Evolutionary conservation across 495 filamentous ascomycete genomes (phyloP).

Genomic region (Lepidopterella palustris): DNA sequence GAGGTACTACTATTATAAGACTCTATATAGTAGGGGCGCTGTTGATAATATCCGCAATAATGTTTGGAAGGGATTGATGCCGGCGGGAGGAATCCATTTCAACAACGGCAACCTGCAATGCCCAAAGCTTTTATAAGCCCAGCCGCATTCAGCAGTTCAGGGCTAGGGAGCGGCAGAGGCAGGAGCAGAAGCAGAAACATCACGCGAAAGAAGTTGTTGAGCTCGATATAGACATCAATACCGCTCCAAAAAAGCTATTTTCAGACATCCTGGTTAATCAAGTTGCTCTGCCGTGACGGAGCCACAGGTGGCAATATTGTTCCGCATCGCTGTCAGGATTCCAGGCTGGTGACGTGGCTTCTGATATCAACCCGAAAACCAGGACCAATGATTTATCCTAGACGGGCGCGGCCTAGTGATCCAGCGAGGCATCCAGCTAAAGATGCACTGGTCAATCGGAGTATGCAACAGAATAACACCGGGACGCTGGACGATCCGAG

Average conservation of each 20-base stretch:
- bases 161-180: neutral
- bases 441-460: too few species aligned
- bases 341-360: too few species aligned
- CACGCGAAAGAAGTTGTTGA: neutral
- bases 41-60: conserved; percentile 25
- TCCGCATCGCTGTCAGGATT: too few species aligned
- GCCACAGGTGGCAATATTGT: too few species aligned
- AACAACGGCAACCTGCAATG: neutral
- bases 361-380: too few species aligned
- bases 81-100: neutral
- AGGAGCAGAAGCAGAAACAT: neutral
- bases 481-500: too few species aligned
- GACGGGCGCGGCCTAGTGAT: too few species aligned
- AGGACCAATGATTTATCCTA: too few species aligned
- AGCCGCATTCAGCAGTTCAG: neutral
- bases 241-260: neutral
- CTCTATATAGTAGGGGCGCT: conserved; percentile 21
- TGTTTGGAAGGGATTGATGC: conserved; percentile 24
- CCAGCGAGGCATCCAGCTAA: too few species aligned
- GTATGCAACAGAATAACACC: too few species aligned
- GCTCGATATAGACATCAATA: neutral
- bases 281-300: neutral
- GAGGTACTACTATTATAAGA: conserved; percentile 33
- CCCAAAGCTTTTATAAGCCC: neutral
- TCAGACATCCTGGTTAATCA: neutral